phyloP scores from a whole-genome alignment of 345 rosid species.

The Microcos paniculata region DNA sequence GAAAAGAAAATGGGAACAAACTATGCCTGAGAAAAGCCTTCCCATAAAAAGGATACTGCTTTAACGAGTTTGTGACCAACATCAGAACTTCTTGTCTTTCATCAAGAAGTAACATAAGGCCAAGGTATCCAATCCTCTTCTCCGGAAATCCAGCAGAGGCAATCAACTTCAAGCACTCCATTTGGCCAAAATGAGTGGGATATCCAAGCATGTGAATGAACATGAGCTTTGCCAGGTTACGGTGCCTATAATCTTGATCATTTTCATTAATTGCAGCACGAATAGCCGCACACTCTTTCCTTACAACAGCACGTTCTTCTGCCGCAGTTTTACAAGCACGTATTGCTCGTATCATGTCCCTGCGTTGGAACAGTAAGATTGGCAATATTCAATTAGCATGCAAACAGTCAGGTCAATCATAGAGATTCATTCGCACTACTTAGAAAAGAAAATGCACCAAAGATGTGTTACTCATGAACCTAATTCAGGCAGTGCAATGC shows the following conservation, averaged over 20 bases:
- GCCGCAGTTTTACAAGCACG: slow-evolving; percentile 99
- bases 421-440: neutral
- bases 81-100: slow-evolving; percentile 99
- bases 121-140: slow-evolving; percentile 98
- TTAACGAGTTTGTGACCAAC: slow-evolving; percentile 98
- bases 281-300: slow-evolving; percentile 98
- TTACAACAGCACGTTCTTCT: slow-evolving; percentile 95
- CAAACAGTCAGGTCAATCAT: slow-evolving; percentile 1
- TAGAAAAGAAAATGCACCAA: neutral
- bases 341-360: slow-evolving; percentile 99
- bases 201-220: slow-evolving; percentile 99
- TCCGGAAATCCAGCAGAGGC: slow-evolving; percentile 98
- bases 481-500: neutral
- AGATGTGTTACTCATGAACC: neutral
- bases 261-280: slow-evolving; percentile 86
- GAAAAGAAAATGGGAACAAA: slow-evolving; percentile 1
- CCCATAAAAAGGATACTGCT: slow-evolving; percentile 85
- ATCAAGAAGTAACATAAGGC: slow-evolving; percentile 97
- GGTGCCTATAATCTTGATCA: slow-evolving; percentile 87
- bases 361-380: slow-evolving; percentile 35
- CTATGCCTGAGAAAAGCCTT: slow-evolving; percentile 6
- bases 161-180: slow-evolving; percentile 96
- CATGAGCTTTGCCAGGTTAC: slow-evolving; percentile 99
- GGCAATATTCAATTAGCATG: neutral
- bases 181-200: slow-evolving; percentile 99